A percentile compares a stretch with the other conserved stretches of the same genome.
Conservation (phyloP, 805 yeast genomes). For the Ogataea corticis region DNA sequence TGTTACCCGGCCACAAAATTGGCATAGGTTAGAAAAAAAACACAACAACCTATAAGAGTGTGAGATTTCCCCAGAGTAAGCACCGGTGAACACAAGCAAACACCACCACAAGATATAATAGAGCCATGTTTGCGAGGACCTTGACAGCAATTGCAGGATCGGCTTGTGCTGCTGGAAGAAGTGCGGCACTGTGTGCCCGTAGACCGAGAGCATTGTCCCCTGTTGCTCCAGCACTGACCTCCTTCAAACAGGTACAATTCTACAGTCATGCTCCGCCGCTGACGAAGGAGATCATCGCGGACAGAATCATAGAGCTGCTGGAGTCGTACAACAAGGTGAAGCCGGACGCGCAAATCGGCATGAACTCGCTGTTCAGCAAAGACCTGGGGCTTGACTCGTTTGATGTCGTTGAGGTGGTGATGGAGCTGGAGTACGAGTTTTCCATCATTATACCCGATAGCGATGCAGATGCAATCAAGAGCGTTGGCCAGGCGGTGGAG, state of each 20-base stretch:
- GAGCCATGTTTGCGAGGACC: neutral
- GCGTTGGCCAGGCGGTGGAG: slow-evolving; percentile 90
- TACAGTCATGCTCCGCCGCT: slow-evolving; percentile 63
- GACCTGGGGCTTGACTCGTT: slow-evolving; percentile 72
- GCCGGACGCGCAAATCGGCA: slow-evolving; percentile 32
- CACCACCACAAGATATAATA: neutral
- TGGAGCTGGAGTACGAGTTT: slow-evolving; percentile 72
- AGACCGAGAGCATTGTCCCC: neutral
- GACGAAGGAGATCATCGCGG: slow-evolving; percentile 61
- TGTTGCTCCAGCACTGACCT: no score
- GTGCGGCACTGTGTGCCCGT: neutral
- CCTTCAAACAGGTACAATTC: slow-evolving; percentile 11
- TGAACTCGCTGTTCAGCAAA: slow-evolving; percentile 55
- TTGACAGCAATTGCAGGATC: neutral
- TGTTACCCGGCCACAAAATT: slow-evolving; percentile 6
- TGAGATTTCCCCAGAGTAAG: neutral
- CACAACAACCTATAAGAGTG: slow-evolving; percentile 2
- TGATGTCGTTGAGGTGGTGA: slow-evolving; percentile 70
- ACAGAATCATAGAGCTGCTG: slow-evolving; percentile 61
- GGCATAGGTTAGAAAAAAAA: neutral
- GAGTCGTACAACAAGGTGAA: slow-evolving; percentile 64
- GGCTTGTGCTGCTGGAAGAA: neutral
- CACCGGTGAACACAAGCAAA: no score
- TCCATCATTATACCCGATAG: slow-evolving; percentile 85
- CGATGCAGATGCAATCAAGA: slow-evolving; percentile 90